phyloP scores from a whole-genome alignment of 768 basidiomycete species.

The Boletales sp. region DNA sequence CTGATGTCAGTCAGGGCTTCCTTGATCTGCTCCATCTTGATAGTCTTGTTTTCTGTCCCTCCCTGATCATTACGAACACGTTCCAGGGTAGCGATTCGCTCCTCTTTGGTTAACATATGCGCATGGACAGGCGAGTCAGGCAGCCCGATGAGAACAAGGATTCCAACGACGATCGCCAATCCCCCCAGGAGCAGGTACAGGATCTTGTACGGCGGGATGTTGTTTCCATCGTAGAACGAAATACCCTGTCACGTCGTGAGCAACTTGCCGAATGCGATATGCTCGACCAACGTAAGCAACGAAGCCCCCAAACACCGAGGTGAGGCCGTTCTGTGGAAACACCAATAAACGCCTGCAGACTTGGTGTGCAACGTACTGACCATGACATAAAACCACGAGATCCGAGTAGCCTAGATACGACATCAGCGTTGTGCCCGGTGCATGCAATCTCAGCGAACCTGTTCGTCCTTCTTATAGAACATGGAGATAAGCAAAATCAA shows the following conservation, averaged over 20 bases:
- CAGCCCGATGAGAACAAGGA: slow-evolving; percentile 54
- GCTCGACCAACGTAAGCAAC: slow-evolving; percentile 49
- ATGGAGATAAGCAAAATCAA: slow-evolving; percentile 61
- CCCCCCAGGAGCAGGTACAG: slow-evolving; percentile 59
- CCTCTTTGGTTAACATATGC: slow-evolving; percentile 50
- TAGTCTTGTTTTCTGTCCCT: slow-evolving; percentile 56
- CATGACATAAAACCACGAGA: slow-evolving; percentile 68
- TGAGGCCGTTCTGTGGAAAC: slow-evolving; percentile 52
- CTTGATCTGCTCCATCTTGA: slow-evolving; percentile 55
- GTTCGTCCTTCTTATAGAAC: slow-evolving; percentile 69
- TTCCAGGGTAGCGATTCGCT: slow-evolving; percentile 60
- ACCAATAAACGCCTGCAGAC: not conserved
- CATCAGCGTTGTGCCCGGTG: slow-evolving; percentile 2
- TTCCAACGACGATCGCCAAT: slow-evolving; percentile 56
- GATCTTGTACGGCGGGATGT: slow-evolving; percentile 56
- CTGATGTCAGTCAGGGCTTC: slow-evolving; percentile 56
- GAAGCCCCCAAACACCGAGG: slow-evolving; percentile 59
- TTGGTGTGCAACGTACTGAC: slow-evolving; percentile 26
- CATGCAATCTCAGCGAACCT: slow-evolving; percentile 29
- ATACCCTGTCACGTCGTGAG: slow-evolving; percentile 40
- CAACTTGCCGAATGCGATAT: not conserved
- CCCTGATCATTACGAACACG: slow-evolving; percentile 65
- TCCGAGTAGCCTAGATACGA: slow-evolving; percentile 43
- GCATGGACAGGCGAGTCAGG: slow-evolving; percentile 67
- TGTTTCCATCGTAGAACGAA: slow-evolving; percentile 47